phyloP scores from a whole-genome alignment of 2,329 filamentous ascomycete species.

The Claviceps purpurea region DNA sequence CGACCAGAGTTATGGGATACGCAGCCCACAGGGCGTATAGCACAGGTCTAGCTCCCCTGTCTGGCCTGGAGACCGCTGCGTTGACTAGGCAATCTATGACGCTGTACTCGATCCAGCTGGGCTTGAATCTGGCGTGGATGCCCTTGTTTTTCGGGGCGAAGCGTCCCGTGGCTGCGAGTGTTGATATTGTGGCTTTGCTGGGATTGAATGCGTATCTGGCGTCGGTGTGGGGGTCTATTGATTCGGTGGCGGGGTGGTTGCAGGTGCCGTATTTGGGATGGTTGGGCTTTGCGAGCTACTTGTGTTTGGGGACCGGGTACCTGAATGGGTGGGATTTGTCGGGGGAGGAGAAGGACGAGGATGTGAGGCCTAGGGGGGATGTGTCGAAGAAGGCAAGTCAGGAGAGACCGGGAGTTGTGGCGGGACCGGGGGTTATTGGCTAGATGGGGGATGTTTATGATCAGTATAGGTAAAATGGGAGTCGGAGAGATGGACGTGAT shows the following conservation, averaged over 20 bases:
- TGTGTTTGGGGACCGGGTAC: slow-evolving; percentile 56
- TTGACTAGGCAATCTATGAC: slow-evolving; percentile 54
- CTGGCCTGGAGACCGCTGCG: slow-evolving; percentile 38
- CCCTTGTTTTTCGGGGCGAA: slow-evolving; percentile 79
- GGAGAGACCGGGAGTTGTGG: no score
- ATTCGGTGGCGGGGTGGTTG: slow-evolving; percentile 57
- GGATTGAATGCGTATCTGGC: slow-evolving; percentile 62
- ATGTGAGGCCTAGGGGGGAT: background rate
- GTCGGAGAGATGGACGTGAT: no score
- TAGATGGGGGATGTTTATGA: no score
- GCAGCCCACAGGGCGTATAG: slow-evolving; percentile 66
- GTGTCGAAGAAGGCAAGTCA: no score
- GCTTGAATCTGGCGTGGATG: slow-evolving; percentile 79
- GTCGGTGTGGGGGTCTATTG: slow-evolving; percentile 63
- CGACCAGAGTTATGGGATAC: slow-evolving; percentile 62
- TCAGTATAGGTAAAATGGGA: no score
- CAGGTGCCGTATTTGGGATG: slow-evolving; percentile 75
- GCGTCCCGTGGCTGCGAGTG: slow-evolving; percentile 58
- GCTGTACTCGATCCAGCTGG: slow-evolving; percentile 76
- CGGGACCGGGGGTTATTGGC: no score
- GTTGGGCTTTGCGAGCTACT: slow-evolving; percentile 78
- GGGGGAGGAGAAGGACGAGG: slow-evolving; percentile 17
- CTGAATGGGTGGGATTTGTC: slow-evolving; percentile 55
- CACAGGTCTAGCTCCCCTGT: slow-evolving; percentile 44
- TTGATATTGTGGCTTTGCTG: slow-evolving; percentile 60